phyloP scores from a whole-genome alignment of 2,329 filamentous ascomycete species.

The Aquanectria penicillioides region DNA sequence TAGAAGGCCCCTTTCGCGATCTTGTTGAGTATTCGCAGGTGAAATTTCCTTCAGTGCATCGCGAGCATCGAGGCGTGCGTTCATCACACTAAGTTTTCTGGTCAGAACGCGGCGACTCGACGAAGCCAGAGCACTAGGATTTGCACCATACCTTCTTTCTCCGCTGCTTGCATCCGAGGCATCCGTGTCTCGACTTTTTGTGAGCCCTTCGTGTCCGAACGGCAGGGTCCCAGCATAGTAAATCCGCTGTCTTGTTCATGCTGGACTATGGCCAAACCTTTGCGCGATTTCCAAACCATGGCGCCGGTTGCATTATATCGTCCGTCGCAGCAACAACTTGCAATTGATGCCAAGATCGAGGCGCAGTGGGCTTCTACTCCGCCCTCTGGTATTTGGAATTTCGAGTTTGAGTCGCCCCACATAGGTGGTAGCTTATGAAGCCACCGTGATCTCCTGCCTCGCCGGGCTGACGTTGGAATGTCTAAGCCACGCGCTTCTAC shows the following conservation, averaged over 20 bases:
- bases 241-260: not conserved
- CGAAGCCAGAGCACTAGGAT: accelerated
- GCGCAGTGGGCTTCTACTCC: not conserved
- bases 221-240: not conserved
- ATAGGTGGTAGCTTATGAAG: no score
- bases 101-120: not conserved
- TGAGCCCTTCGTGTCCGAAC: conserved; percentile 31
- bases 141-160: conserved; percentile 31
- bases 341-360: not conserved
- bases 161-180: conserved; percentile 34
- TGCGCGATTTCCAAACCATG: not conserved
- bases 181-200: conserved; percentile 37
- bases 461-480: not conserved
- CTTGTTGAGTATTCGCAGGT: conserved; percentile 27
- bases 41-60: conserved; percentile 25
- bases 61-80: conserved; percentile 24
- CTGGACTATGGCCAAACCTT: not conserved
- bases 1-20: not conserved
- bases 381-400: conserved; percentile 11
- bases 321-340: not conserved
- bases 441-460: not conserved
- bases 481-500: conserved; percentile 2
- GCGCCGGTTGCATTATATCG: not conserved
- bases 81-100: conserved; percentile 24
- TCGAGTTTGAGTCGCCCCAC: not conserved